A percentile compares a stretch with the other conserved stretches of the same genome.
These are phyloP conservation scores for Rubia peregrina DNA, from an alignment of 305 asterid species.

Conservation along the genomic window DNA sequence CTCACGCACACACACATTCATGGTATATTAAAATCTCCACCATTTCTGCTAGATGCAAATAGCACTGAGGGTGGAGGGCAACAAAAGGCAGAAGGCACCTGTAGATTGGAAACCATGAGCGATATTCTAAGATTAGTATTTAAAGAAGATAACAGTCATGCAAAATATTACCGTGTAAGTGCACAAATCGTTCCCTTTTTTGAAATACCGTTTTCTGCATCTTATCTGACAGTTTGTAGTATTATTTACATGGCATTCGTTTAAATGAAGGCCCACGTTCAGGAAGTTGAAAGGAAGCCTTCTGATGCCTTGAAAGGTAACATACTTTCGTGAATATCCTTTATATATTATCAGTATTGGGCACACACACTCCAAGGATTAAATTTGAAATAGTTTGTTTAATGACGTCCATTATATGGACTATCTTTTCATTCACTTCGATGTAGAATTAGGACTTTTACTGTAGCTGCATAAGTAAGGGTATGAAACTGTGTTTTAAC, in stretches of 20 bases:
- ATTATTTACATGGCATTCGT: slow-evolving; percentile 25
- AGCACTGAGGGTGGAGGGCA: slow-evolving; percentile 49
- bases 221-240: slow-evolving; percentile 8
- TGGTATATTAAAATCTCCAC: slow-evolving; percentile 17
- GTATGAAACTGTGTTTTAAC: not conserved
- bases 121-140: slow-evolving; percentile 72
- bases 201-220: not conserved
- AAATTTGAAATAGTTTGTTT: not conserved
- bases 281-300: slow-evolving; percentile 61
- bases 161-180: slow-evolving; percentile 85
- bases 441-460: not conserved
- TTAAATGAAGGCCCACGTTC: slow-evolving; percentile 71
- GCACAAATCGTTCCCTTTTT: slow-evolving; percentile 1
- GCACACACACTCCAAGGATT: not conserved
- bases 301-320: slow-evolving; percentile 65
- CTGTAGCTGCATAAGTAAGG: not conserved
- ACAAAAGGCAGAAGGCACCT: slow-evolving; percentile 47
- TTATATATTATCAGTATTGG: not conserved
- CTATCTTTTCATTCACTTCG: too few relatives aligned
- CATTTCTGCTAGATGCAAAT: slow-evolving; percentile 45
- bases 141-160: slow-evolving; percentile 57
- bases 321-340: slow-evolving; percentile 1
- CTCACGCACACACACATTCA: not conserved
- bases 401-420: not conserved
- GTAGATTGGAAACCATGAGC: slow-evolving; percentile 79